Evolutionary conservation across 164 flowering plant species (phyloP), one percentile per base, ranked within the genome.

Genomic region (Stephania cephalantha): DNA sequence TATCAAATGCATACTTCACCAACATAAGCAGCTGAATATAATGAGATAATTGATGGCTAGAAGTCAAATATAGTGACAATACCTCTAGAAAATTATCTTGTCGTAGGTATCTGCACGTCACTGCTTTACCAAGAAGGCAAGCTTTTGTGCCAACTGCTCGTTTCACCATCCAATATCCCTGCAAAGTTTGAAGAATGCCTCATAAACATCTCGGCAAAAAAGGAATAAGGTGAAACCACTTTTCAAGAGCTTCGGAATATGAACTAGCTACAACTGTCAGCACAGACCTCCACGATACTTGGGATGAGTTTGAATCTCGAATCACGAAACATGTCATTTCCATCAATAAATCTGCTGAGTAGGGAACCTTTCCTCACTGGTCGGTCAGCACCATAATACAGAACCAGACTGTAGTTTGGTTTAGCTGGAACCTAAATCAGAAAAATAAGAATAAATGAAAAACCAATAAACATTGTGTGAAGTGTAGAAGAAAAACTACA

Each of bases 91-190:
- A 95, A 79, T 95, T 93, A 74, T 92, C 97, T 79, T 89, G 91
- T 80, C 97, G 81, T 18, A 92, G 82, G 78, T 93, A 95, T 18
- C 74, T 90, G 90, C 99, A 95, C 5, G 95, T 91, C 45, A 93
- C 94, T 73, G 99, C 98, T 88, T 93, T 93, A 72, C 97, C 98
- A 58, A 93, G 75, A 6, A 93, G 79, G 84, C 99, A 95, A 79
- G 99, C 97, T 87, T 93, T 95, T 61, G 95, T 85, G 61, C 99
- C 99, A 74, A 95, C 99, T 4, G 97, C 98, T 55, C 98, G 97
- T 86, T 93, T 93, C 69, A 95, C 99, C 97, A 95, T 93, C 98
- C 99, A 95, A 74, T 91, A 93, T 69, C 97, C 99, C 97, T 95
- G 82, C 50, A 73, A 50, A 70, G 73, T 11, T 29, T 42, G 22